These are phyloP conservation scores for Mycena venus DNA, from an alignment of 768 basidiomycete genomes.

Conservation along the genomic window DNA sequence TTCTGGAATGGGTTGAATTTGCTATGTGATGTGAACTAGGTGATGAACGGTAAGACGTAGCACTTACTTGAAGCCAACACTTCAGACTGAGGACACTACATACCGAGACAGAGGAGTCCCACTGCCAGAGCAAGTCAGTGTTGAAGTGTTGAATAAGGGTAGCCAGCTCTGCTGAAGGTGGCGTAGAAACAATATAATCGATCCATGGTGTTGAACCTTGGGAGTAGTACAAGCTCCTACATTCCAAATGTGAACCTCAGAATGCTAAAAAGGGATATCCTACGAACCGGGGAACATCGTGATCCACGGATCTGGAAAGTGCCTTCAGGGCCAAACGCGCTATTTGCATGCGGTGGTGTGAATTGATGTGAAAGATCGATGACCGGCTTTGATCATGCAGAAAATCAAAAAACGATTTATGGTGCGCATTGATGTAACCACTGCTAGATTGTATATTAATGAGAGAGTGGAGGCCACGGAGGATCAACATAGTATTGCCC, in stretches of 20 bases:
- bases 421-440: background rate
- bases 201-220: background rate
- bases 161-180: background rate
- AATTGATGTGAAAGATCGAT: background rate
- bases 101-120: background rate
- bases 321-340: background rate
- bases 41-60: background rate
- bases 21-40: background rate
- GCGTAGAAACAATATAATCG: background rate
- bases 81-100: background rate
- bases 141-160: background rate
- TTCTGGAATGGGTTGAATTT: background rate
- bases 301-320: no score
- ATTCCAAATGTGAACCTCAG: background rate
- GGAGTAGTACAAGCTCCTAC: background rate
- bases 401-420: background rate
- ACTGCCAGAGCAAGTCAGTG: background rate
- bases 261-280: background rate
- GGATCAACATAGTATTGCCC: background rate
- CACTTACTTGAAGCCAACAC: background rate
- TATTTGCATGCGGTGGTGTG: background rate
- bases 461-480: background rate
- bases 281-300: no score
- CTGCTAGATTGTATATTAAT: no score
- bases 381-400: background rate